A percentile compares a stretch with the other conserved stretches of the same genome.
phyloP scores from a whole-genome alignment of 768 basidiomycete species.

The Sarcodon aspratus region DNA sequence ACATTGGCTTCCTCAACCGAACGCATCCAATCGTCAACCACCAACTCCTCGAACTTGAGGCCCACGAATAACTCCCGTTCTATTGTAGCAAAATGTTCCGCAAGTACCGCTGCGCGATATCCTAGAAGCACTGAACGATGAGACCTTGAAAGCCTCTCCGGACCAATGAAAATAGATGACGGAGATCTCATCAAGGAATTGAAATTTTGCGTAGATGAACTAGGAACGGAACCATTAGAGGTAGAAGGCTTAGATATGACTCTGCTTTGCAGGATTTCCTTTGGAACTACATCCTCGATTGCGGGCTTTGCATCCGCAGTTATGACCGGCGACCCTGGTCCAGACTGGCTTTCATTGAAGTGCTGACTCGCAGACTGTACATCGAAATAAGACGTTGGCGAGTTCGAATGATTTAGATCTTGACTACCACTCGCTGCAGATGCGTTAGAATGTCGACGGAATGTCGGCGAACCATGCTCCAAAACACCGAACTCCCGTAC shows the following conservation, averaged over 20 bases:
- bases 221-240: conserved; percentile 13
- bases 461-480: not conserved
- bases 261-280: conserved; percentile 55
- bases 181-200: conserved; percentile 10
- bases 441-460: not conserved
- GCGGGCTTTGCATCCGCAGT: conserved; percentile 34
- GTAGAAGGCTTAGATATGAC: conserved; percentile 28
- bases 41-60: conserved; percentile 83
- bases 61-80: conserved; percentile 80
- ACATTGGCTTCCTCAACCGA: conserved; percentile 51
- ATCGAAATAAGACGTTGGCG: not conserved
- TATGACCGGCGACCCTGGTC: not conserved
- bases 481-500: not conserved
- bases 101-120: conserved; percentile 48
- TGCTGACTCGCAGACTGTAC: not conserved
- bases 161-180: conserved; percentile 22
- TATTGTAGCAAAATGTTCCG: conserved; percentile 77
- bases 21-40: conserved; percentile 58
- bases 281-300: conserved; percentile 50
- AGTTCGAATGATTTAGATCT: not conserved
- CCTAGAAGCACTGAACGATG: conserved; percentile 68
- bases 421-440: not conserved
- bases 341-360: not conserved
- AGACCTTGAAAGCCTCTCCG: conserved; percentile 15
- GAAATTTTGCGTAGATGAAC: not conserved